These are phyloP conservation scores for Boletus semigastroideus DNA, from an alignment of 1,284 basidiomycete species.

Conservation along the genomic window DNA sequence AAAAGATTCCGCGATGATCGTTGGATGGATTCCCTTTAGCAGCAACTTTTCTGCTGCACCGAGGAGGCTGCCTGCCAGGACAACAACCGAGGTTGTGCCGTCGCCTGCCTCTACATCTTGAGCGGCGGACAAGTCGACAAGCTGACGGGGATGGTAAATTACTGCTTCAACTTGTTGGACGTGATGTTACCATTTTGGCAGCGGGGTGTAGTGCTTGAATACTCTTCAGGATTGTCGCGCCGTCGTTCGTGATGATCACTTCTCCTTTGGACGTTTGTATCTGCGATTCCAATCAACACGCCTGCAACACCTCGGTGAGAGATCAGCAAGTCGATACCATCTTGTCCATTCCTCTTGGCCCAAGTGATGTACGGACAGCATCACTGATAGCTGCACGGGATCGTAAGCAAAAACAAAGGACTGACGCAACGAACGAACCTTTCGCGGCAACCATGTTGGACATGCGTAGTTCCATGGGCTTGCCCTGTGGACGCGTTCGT, in stretches of 20 bases:
- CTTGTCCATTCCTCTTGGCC: slow-evolving; percentile 99
- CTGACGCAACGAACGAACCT: slow-evolving; percentile 49
- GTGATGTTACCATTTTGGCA: slow-evolving; percentile 83
- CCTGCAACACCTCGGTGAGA: slow-evolving; percentile 7
- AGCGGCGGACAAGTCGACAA: slow-evolving; percentile 96
- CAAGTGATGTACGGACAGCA: slow-evolving; percentile 94
- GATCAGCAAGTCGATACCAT: slow-evolving; percentile 63
- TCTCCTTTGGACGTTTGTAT: slow-evolving; percentile 98
- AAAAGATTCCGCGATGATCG: slow-evolving; percentile 96
- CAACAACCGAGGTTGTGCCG: slow-evolving; percentile 98
- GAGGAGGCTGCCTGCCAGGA: slow-evolving; percentile 91
- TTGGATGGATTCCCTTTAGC: slow-evolving; percentile 96
- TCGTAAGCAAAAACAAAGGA: slow-evolving; percentile 10
- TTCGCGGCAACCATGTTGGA: slow-evolving; percentile 97
- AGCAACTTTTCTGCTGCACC: slow-evolving; percentile 97
- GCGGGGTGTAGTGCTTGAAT: slow-evolving; percentile 98
- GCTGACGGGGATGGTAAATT: slow-evolving; percentile 42
- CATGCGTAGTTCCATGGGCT: slow-evolving; percentile 90
- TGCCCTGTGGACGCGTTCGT: slow-evolving; percentile 61
- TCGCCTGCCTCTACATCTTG: slow-evolving; percentile 99
- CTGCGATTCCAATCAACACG: slow-evolving; percentile 43
- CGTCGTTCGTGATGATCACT: slow-evolving; percentile 98
- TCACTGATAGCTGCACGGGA: slow-evolving; percentile 84
- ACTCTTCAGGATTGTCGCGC: slow-evolving; percentile 96
- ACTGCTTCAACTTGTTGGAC: slow-evolving; percentile 4